A percentile compares a stretch with the other conserved stretches of the same genome.
These are phyloP conservation scores for Microstegium vimineum DNA, from an alignment of 176 grass and related monocot species.

Conservation along the genomic window DNA sequence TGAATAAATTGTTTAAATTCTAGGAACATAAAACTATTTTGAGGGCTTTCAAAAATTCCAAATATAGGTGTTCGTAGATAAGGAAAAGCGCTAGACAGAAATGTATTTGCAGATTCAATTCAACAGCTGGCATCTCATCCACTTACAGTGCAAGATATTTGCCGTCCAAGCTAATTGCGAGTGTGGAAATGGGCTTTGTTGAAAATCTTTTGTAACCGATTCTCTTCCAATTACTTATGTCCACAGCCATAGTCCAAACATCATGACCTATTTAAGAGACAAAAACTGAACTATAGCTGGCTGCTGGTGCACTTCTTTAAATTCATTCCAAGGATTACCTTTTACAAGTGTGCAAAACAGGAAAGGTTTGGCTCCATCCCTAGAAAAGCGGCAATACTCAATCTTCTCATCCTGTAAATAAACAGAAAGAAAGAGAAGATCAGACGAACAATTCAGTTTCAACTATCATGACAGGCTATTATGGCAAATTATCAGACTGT, in stretches of 20 bases:
- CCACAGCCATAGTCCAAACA: conserved; percentile 55
- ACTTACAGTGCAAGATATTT: conserved; percentile 95
- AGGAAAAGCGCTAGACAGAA: not conserved
- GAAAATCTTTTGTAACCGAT: conserved; percentile 80
- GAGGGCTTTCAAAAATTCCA: not conserved
- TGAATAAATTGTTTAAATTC: not conserved
- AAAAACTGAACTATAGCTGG: conserved; percentile 14
- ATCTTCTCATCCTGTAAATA: conserved; percentile 83
- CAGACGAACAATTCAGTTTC: not conserved
- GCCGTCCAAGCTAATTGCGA: conserved; percentile 88
- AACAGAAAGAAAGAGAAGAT: not conserved
- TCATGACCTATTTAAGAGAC: conserved; percentile 45
- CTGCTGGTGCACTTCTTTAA: not conserved
- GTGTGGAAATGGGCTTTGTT: conserved; percentile 59
- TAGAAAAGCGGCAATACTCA: conserved; percentile 87
- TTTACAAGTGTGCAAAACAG: conserved; percentile 89
- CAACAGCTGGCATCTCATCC: not conserved
- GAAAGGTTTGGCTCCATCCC: conserved; percentile 88
- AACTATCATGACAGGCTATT: not conserved
- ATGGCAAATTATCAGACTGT: conserved; percentile 12
- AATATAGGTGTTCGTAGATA: not conserved
- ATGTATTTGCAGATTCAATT: not conserved
- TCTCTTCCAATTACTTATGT: conserved; percentile 83
- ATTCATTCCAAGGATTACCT: conserved; percentile 47
- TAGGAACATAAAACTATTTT: not conserved